Evolutionary conservation across 2,329 filamentous ascomycete species (phyloP), one percentile per base, ranked within the genome.

Genomic region (Colletotrichum caudatum): DNA sequence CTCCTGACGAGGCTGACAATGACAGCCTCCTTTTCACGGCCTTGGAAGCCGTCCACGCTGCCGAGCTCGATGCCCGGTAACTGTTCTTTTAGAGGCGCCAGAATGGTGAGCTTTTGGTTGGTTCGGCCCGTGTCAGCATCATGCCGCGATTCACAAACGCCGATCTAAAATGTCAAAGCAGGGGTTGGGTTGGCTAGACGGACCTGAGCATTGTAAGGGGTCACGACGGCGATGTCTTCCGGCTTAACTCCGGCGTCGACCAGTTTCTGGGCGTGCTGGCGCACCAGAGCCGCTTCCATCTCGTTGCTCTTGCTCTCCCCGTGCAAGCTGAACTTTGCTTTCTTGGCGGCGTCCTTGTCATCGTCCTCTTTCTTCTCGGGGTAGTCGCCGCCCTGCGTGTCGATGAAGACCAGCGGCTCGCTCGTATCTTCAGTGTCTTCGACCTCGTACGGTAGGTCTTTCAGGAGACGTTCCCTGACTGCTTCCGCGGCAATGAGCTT

Each of bases 31-130:
- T 99, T 99, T 82, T 99, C 96, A 23, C 96, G 90, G 44, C 96
- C 96, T 81, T 99, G 96, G 80, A 99, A 99, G 2, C 95, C 96
- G 81, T 99, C 96, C 2, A 99, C 94, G 77, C 94, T 97, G 44
- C 96, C 96, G n/a, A 99, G 86, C 81, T 99, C 96, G 62, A 99
- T 90, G 16, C 92, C 94, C 0, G 93, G 92, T 76, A 92, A 97
- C 50, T 86, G 84, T 72, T 96, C 93, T 78, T 95, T 96, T 61
- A 99, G 87, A 74, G 92, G 86, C 48, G 94, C 91, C 63, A 98
- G 85, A 14, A 97, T 82, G 5, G 93, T 92, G 46, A 98, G 88
- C 89, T 97, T 46, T 39, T 33, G 75, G 72, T 39, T 33, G 75
- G 72, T 64, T 70, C 65, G 66, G 75, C 72, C 66, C 61, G 73